phyloP scores from a whole-genome alignment of 371 early-diverging fungal species.

The Apophysomyces ossiformis region DNA sequence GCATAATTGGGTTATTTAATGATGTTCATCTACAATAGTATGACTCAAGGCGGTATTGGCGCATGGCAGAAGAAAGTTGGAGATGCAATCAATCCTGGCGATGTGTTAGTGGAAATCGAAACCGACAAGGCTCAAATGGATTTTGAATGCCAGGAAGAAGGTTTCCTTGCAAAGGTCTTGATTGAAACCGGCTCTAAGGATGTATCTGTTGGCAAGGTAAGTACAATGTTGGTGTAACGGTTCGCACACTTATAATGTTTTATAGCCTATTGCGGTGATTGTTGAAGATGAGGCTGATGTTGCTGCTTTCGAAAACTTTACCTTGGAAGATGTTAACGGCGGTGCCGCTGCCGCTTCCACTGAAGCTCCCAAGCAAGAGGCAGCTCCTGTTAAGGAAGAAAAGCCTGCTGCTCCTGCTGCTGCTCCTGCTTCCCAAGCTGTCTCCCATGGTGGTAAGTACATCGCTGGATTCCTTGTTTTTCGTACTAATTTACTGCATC shows the following conservation, averaged over 20 bases:
- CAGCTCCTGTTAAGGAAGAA: conserved; percentile 30
- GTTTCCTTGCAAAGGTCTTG: conserved; percentile 94
- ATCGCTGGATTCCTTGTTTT: conserved; percentile 1
- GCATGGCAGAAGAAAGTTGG: conserved; percentile 95
- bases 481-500: neutral
- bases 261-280: conserved; percentile 89
- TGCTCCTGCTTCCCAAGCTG: conserved; percentile 44
- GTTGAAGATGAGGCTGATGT: conserved; percentile 91
- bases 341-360: conserved; percentile 46
- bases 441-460: conserved; percentile 39
- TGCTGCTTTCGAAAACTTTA: conserved; percentile 84
- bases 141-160: conserved; percentile 99
- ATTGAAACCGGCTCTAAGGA: conserved; percentile 88
- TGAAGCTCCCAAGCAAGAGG: conserved; percentile 26
- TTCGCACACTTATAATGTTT: neutral
- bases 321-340: conserved; percentile 57
- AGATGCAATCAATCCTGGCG: conserved; percentile 92
- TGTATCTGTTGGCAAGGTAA: conserved; percentile 72
- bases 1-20: neutral
- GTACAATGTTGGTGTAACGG: neutral
- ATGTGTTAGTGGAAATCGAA: conserved; percentile 97
- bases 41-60: conserved; percentile 97
- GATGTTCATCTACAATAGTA: conserved; percentile 38
- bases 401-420: conserved; percentile 36
- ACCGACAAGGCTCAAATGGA: conserved; percentile 99